Evolutionary conservation across 306 rosid genomes (phyloP).

Genomic region (Oemleria cerasiformis): DNA sequence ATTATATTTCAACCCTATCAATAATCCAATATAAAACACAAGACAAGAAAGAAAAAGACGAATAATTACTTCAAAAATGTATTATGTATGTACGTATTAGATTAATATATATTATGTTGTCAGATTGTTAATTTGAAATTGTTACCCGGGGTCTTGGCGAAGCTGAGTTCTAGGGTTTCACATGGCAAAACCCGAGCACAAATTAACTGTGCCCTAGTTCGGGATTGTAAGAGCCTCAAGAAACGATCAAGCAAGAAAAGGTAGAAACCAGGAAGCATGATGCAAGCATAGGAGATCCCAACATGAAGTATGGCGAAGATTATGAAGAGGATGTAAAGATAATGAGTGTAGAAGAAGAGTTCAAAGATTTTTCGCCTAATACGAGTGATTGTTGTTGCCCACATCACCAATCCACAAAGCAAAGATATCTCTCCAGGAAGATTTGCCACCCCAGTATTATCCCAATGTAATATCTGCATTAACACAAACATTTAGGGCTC

Average conservation of each 20-base stretch:
- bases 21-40: background rate
- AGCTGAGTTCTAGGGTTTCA: conserved; percentile 65
- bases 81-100: too few relatives aligned
- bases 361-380: conserved; percentile 62
- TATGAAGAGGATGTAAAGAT: conserved; percentile 62
- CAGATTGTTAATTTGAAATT: background rate
- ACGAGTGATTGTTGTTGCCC: conserved; percentile 58
- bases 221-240: conserved; percentile 65
- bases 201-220: conserved; percentile 35
- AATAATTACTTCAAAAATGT: too few relatives aligned
- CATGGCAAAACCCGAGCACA: conserved; percentile 63
- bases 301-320: conserved; percentile 76
- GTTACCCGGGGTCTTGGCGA: conserved; percentile 59
- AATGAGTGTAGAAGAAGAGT: conserved; percentile 69
- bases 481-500: background rate
- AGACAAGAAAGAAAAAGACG: too few relatives aligned
- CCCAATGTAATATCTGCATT: conserved; percentile 64
- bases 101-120: too few relatives aligned
- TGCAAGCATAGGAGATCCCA: conserved; percentile 42
- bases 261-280: conserved; percentile 73
- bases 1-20: conserved; percentile 54
- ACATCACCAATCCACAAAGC: conserved; percentile 49
- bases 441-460: conserved; percentile 39
- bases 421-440: conserved; percentile 69
- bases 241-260: conserved; percentile 76